A percentile compares a stretch with the other conserved stretches of the same genome.
Conservation (phyloP, 2,329 filamentous ascomycete species). For the Waltergamsia citrina region DNA sequence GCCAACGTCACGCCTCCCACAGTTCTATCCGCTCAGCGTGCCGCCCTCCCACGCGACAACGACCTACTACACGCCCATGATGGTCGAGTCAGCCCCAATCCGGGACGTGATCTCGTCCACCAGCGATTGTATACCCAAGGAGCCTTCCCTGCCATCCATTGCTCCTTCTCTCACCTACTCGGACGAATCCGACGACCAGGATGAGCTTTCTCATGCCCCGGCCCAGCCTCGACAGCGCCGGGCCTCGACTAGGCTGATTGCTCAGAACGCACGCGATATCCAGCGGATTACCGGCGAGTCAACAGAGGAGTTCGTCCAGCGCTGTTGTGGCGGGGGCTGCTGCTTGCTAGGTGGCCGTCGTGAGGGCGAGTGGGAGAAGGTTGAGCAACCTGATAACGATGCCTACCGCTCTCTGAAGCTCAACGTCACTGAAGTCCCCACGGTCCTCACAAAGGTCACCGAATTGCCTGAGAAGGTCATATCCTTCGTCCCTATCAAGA, state of each 20-base stretch:
- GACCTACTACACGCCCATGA: slow-evolving; percentile 12
- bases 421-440: slow-evolving; percentile 66
- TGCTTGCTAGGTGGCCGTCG: slow-evolving; percentile 41
- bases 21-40: slow-evolving; percentile 5
- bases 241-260: slow-evolving; percentile 60
- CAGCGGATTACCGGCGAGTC: slow-evolving; percentile 56
- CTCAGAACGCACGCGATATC: slow-evolving; percentile 52
- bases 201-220: slow-evolving; percentile 31
- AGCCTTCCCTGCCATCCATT: slow-evolving; percentile 36
- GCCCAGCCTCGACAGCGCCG: slow-evolving; percentile 33
- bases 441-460: slow-evolving; percentile 59
- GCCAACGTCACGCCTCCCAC: slow-evolving; percentile 5
- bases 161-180: slow-evolving; percentile 56
- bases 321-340: slow-evolving; percentile 57
- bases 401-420: slow-evolving; percentile 75
- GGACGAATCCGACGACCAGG: slow-evolving; percentile 50
- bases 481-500: slow-evolving; percentile 53
- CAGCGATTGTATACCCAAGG: slow-evolving; percentile 32
- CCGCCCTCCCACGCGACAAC: slow-evolving; percentile 4
- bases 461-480: slow-evolving; percentile 69
- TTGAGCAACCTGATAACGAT: slow-evolving; percentile 64
- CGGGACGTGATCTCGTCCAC: slow-evolving; percentile 29
- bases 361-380: slow-evolving; percentile 38
- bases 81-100: slow-evolving; percentile 22
- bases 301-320: slow-evolving; percentile 49